These are phyloP conservation scores for Colletotrichum echinochloae DNA, from an alignment of 2,329 filamentous ascomycete species.

Conservation along the genomic window DNA sequence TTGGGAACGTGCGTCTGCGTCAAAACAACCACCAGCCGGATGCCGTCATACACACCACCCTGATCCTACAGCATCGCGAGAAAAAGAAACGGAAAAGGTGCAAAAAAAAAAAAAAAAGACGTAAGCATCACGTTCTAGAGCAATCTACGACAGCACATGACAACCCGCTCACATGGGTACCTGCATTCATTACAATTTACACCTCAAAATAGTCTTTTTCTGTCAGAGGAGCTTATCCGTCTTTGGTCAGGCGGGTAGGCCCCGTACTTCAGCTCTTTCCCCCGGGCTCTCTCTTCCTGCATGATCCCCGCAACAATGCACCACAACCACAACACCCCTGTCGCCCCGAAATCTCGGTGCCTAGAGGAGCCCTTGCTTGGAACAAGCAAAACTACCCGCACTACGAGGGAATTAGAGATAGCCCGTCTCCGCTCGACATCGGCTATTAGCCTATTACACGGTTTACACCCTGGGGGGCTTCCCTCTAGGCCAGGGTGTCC, in stretches of 20 bases:
- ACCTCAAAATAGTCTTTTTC: not conserved
- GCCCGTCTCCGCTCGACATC: not conserved
- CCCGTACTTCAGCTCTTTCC: not conserved
- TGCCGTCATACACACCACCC: not conserved
- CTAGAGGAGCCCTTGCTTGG: not conserved
- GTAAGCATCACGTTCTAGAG: not conserved
- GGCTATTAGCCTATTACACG: too few species aligned
- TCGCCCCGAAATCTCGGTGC: constrained; percentile 4
- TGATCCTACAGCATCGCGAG: too few species aligned
- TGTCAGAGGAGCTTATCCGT: not conserved
- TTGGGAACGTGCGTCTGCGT: not conserved
- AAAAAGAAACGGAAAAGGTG: too few species aligned
- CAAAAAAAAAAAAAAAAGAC: not conserved
- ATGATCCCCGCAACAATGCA: not conserved
- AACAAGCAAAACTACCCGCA: not conserved
- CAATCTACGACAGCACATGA: not conserved
- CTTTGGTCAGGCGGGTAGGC: not conserved
- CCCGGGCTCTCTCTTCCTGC: not conserved
- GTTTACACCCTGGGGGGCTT: not conserved
- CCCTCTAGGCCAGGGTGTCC: not conserved
- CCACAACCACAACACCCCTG: not conserved
- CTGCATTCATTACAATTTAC: not conserved
- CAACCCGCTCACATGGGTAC: not conserved
- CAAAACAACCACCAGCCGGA: not conserved
- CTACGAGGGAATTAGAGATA: not conserved